Conservation (phyloP, 2,329 filamentous ascomycete genomes). For the Bipolaris gigantea region DNA sequence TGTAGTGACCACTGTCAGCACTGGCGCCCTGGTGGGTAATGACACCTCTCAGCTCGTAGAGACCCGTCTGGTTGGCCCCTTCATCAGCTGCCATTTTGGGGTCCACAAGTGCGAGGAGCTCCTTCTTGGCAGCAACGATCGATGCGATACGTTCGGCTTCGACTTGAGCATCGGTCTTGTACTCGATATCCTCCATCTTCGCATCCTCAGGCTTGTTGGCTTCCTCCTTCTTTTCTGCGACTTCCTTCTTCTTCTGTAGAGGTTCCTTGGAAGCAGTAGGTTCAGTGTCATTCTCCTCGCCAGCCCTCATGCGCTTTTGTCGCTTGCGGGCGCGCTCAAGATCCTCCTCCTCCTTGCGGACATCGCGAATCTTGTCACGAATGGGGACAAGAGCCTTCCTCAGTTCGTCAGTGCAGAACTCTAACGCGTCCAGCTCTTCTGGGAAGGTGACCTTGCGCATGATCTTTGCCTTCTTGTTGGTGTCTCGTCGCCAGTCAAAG, state of each 20-base stretch:
- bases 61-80: slow-evolving; percentile 86
- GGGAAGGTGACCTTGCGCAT: slow-evolving; percentile 99
- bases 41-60: slow-evolving; percentile 92
- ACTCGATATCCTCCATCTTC: slow-evolving; percentile 71
- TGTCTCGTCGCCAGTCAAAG: slow-evolving; percentile 96
- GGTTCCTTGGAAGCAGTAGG: slow-evolving; percentile 52
- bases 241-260: slow-evolving; percentile 55
- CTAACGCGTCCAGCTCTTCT: slow-evolving; percentile 85
- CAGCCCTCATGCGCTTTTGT: slow-evolving; percentile 70
- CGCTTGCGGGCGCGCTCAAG: slow-evolving; percentile 89
- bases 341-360: slow-evolving; percentile 93
- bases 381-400: slow-evolving; percentile 82
- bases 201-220: slow-evolving; percentile 63
- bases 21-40: slow-evolving; percentile 96
- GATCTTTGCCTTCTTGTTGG: slow-evolving; percentile 98
- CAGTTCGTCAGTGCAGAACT: slow-evolving; percentile 93
- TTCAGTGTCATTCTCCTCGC: slow-evolving; percentile 55
- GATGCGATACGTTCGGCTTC: slow-evolving; percentile 80
- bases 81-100: slow-evolving; percentile 74
- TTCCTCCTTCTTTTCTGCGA: slow-evolving; percentile 49
- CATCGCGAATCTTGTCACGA: slow-evolving; percentile 93
- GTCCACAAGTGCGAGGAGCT: slow-evolving; percentile 77
- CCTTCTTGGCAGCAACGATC: slow-evolving; percentile 81
- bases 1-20: slow-evolving; percentile 97
- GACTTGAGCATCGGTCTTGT: slow-evolving; percentile 91